Percentiles rank a stretch among this genome's conserved stretches.
phyloP scores from a whole-genome alignment of 2,329 filamentous ascomycete genomes.

The Aquanectria penicillioides region DNA sequence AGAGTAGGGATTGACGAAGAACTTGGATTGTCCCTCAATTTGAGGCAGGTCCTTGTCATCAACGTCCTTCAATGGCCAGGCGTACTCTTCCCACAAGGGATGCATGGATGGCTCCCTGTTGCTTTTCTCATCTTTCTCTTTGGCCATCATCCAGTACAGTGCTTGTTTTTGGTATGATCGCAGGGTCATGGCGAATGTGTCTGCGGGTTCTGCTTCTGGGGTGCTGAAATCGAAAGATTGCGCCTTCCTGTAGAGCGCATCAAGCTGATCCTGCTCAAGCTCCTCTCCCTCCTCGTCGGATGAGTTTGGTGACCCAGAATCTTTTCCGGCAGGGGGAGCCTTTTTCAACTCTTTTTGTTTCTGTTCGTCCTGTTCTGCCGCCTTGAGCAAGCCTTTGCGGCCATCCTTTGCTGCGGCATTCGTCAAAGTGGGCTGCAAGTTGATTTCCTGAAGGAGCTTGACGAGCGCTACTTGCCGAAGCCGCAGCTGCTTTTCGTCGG shows the following conservation, averaged over 20 bases:
- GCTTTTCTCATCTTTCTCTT: conserved; percentile 83
- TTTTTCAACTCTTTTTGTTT: conserved; percentile 66
- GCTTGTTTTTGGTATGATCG: conserved; percentile 96
- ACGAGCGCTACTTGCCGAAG: conserved; percentile 89
- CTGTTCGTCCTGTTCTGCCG: conserved; percentile 88
- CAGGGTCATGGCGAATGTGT: conserved; percentile 83
- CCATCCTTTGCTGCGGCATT: conserved; percentile 83
- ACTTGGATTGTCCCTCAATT: conserved; percentile 74
- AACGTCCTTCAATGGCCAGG: conserved; percentile 87
- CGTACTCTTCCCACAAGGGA: conserved; percentile 95
- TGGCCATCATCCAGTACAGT: conserved; percentile 94
- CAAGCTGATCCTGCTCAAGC: conserved; percentile 93
- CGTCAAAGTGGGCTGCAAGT: conserved; percentile 77
- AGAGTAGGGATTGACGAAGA: conserved; percentile 97
- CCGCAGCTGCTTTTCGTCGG: conserved; percentile 84
- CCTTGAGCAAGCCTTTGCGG: conserved; percentile 83
- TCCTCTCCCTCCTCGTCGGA: conserved; percentile 90
- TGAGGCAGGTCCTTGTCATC: conserved; percentile 79
- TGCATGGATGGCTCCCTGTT: conserved; percentile 87
- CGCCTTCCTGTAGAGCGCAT: conserved; percentile 92
- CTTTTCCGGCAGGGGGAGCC: conserved; percentile 38
- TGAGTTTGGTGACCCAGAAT: conserved; percentile 59
- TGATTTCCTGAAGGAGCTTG: conserved; percentile 89
- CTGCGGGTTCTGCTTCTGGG: conserved; percentile 83
- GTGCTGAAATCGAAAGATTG: conserved; percentile 97